Conservation (phyloP, 2,329 filamentous ascomycete genomes). For the Aureobasidium sp. region DNA sequence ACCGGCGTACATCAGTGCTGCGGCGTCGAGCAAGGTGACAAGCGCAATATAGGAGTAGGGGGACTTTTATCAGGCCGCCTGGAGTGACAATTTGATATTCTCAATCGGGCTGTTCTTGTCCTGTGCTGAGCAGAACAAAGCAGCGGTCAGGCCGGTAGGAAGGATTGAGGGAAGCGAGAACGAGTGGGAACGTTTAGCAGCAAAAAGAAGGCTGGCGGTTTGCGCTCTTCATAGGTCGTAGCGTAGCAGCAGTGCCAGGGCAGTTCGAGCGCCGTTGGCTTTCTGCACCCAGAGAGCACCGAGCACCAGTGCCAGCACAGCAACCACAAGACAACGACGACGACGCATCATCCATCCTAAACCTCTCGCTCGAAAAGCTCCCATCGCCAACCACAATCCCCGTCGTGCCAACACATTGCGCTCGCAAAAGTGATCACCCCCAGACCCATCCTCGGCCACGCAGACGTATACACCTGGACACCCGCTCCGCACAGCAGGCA, state of each 20-base stretch:
- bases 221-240: background rate
- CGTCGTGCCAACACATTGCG: background rate
- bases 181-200: constrained; percentile 1
- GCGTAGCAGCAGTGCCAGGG: background rate
- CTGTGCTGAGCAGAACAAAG: background rate
- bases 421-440: background rate
- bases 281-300: background rate
- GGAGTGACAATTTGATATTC: background rate
- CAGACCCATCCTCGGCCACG: background rate
- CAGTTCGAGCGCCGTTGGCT: constrained; percentile 2
- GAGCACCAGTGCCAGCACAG: background rate
- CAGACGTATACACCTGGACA: background rate
- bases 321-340: background rate
- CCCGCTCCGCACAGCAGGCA: constrained; percentile 11
- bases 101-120: background rate
- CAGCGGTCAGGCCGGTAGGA: background rate
- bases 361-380: background rate
- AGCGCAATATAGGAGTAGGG: background rate
- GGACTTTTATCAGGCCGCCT: background rate
- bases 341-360: background rate
- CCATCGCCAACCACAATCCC: background rate
- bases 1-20: background rate
- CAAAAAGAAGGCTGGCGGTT: background rate
- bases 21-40: background rate
- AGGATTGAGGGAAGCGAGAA: background rate